These are phyloP conservation scores for Diplodia corticola DNA, from an alignment of 2,329 filamentous ascomycete species.

Conservation along the genomic window DNA sequence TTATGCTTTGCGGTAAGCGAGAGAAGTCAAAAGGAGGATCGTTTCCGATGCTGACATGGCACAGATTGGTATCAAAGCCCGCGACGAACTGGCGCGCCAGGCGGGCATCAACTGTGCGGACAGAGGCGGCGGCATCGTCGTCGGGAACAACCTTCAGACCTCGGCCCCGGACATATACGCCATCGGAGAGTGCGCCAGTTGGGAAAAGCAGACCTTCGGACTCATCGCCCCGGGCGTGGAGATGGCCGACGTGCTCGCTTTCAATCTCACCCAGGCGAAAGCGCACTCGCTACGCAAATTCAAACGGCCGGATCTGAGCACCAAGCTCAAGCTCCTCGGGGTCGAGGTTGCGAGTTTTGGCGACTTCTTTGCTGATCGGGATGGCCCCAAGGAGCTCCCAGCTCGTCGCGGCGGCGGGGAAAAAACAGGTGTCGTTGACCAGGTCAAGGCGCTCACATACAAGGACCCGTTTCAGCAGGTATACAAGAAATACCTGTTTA, in stretches of 20 bases:
- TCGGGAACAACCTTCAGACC: slow-evolving; percentile 67
- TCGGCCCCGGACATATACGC: slow-evolving; percentile 75
- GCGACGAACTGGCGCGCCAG: slow-evolving; percentile 72
- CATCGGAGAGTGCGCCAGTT: slow-evolving; percentile 88
- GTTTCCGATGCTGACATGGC: not conserved
- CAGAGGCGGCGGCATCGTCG: slow-evolving; percentile 73
- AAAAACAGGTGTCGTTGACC: slow-evolving; percentile 44
- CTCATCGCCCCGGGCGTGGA: slow-evolving; percentile 88
- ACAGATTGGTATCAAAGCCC: slow-evolving; percentile 76
- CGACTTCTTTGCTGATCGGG: slow-evolving; percentile 87
- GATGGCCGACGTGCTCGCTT: slow-evolving; percentile 89
- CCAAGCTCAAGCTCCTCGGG: slow-evolving; percentile 84
- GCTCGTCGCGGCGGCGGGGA: slow-evolving; percentile 52
- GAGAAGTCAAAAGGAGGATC: slow-evolving; percentile 19
- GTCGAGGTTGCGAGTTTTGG: slow-evolving; percentile 93
- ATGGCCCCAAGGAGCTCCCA: slow-evolving; percentile 76
- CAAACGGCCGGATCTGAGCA: slow-evolving; percentile 83
- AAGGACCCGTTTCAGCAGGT: slow-evolving; percentile 84
- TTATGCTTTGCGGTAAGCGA: slow-evolving; percentile 73
- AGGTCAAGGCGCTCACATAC: slow-evolving; percentile 82
- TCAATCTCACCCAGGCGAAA: slow-evolving; percentile 84
- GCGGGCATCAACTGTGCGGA: slow-evolving; percentile 72
- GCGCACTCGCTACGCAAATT: slow-evolving; percentile 69
- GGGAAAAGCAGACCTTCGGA: slow-evolving; percentile 82
- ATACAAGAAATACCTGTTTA: slow-evolving; percentile 94